These are phyloP conservation scores for Cladosporium cucumerinum DNA, from an alignment of 2,329 filamentous ascomycete species.

Conservation along the genomic window DNA sequence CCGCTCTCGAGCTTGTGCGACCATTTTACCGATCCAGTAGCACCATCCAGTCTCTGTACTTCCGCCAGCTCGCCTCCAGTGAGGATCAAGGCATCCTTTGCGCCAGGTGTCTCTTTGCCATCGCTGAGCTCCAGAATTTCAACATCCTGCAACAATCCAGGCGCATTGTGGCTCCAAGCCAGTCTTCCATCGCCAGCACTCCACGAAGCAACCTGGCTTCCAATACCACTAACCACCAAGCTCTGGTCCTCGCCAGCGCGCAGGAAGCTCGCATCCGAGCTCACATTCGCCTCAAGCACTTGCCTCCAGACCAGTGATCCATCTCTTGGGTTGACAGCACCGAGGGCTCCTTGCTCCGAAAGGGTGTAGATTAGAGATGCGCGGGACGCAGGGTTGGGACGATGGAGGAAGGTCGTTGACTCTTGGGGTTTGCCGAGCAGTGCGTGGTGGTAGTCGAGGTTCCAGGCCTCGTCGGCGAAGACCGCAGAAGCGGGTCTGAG, in stretches of 20 bases:
- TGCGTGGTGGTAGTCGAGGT: constrained; percentile 89
- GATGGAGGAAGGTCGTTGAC: constrained; percentile 92
- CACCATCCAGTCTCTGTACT: constrained; percentile 69
- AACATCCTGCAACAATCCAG: constrained; percentile 60
- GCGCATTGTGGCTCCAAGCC: constrained; percentile 67
- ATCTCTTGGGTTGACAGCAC: constrained; percentile 83
- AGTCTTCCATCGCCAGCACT: constrained; percentile 76
- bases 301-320: constrained; percentile 87
- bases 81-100: constrained; percentile 70
- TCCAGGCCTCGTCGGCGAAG: constrained; percentile 85
- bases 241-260: constrained; percentile 76
- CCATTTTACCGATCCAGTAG: constrained; percentile 73
- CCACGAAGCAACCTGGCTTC: constrained; percentile 72
- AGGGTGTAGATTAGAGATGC: constrained; percentile 89
- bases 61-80: constrained; percentile 56
- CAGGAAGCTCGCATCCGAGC: constrained; percentile 48
- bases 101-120: constrained; percentile 34
- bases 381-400: constrained; percentile 74
- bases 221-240: constrained; percentile 70
- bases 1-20: constrained; percentile 63
- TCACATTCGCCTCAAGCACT: constrained; percentile 49
- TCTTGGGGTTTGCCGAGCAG: constrained; percentile 79
- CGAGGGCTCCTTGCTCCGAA: constrained; percentile 77
- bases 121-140: constrained; percentile 74
- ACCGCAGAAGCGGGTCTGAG: constrained; percentile 61